A percentile compares a stretch with the other conserved stretches of the same genome.
phyloP scores from a whole-genome alignment of 2,329 filamentous ascomycete species.

The Penicillium olsonii region DNA sequence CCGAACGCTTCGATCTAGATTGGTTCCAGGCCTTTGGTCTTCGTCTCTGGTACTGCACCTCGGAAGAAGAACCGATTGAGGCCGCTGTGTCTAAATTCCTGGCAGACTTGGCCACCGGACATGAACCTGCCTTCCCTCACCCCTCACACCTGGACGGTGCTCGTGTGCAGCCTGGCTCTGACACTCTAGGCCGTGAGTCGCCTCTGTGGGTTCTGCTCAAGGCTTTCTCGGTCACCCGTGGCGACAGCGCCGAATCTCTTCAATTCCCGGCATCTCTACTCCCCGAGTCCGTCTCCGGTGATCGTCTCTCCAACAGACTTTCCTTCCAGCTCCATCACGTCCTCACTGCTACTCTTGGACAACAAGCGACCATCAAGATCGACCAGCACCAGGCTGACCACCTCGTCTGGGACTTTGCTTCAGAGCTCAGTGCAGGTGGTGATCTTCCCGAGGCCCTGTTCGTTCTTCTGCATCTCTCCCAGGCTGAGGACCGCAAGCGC shows the following conservation, averaged over 20 bases:
- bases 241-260: slow-evolving; percentile 34
- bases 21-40: slow-evolving; percentile 95
- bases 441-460: slow-evolving; percentile 73
- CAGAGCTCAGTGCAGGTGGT: slow-evolving; percentile 54
- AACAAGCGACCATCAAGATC: slow-evolving; percentile 54
- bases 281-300: slow-evolving; percentile 74
- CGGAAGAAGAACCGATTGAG: slow-evolving; percentile 67
- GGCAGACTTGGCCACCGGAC: slow-evolving; percentile 69
- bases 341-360: slow-evolving; percentile 49
- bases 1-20: slow-evolving; percentile 79
- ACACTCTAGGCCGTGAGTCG: slow-evolving; percentile 63
- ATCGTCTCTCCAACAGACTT: slow-evolving; percentile 72
- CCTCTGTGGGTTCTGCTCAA: slow-evolving; percentile 85
- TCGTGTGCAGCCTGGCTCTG: slow-evolving; percentile 62
- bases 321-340: slow-evolving; percentile 82
- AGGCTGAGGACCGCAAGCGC: slow-evolving; percentile 62
- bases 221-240: slow-evolving; percentile 62
- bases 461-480: slow-evolving; percentile 74
- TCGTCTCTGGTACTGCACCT: slow-evolving; percentile 82
- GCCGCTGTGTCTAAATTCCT: slow-evolving; percentile 72
- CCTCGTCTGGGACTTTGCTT: slow-evolving; percentile 63
- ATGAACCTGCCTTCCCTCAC: slow-evolving; percentile 68
- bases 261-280: slow-evolving; percentile 69
- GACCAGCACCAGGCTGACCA: slow-evolving; percentile 65
- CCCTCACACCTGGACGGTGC: slow-evolving; percentile 69